Evolutionary conservation across 805 yeast genomes (phyloP).

Genomic region (Saccharomycopsis malanga): DNA sequence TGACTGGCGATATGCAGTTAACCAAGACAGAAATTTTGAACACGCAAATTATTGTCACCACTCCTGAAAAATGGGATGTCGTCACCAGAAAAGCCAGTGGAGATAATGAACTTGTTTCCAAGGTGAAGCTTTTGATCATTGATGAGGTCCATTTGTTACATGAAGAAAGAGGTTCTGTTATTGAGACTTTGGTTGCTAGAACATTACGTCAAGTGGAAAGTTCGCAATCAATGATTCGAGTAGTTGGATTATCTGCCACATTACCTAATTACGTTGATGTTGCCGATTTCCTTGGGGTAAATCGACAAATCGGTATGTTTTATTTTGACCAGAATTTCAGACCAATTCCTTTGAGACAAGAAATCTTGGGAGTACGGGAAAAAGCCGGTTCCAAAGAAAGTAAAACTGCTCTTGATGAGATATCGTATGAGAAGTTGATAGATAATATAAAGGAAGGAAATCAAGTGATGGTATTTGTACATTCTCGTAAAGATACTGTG

Average conservation of each 20-base stretch:
- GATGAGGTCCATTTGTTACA: slow-evolving; percentile 96
- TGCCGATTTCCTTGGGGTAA: slow-evolving; percentile 90
- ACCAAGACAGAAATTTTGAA: slow-evolving; percentile 70
- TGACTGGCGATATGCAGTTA: slow-evolving; percentile 94
- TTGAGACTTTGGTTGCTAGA: slow-evolving; percentile 90
- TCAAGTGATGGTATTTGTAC: slow-evolving; percentile 96
- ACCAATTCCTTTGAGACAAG: slow-evolving; percentile 90
- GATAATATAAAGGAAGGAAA: slow-evolving; percentile 61
- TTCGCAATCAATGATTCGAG: slow-evolving; percentile 86
- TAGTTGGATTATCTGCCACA: slow-evolving; percentile 92
- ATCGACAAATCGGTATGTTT: slow-evolving; percentile 85
- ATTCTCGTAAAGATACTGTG: slow-evolving; percentile 87
- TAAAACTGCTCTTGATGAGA: slow-evolving; percentile 65
- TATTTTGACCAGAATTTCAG: slow-evolving; percentile 89
- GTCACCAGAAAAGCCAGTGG: slow-evolving; percentile 91
- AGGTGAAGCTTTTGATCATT: slow-evolving; percentile 78
- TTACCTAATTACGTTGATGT: slow-evolving; percentile 88
- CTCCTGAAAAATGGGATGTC: slow-evolving; percentile 97
- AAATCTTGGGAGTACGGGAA: slow-evolving; percentile 78
- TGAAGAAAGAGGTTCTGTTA: slow-evolving; percentile 97
- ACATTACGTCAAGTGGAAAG: slow-evolving; percentile 93
- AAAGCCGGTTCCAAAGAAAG: slow-evolving; percentile 69
- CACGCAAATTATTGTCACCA: slow-evolving; percentile 86
- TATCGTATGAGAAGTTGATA: slow-evolving; percentile 68
- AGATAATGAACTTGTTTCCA: slow-evolving; percentile 75